Evolutionary conservation across 805 yeast genomes (phyloP).

Genomic region (Saturnispora zaruensis): DNA sequence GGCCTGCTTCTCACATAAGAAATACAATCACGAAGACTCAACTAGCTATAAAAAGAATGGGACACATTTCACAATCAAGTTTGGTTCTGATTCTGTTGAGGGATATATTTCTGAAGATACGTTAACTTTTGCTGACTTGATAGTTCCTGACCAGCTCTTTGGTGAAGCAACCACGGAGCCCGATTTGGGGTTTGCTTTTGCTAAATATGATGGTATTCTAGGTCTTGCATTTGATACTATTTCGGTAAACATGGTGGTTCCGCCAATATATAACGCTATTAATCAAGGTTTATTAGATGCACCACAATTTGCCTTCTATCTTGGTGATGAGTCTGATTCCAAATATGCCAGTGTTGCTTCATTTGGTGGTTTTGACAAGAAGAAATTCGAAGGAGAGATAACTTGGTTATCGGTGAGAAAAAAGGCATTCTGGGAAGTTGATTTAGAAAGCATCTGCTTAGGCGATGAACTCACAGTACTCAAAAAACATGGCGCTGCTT

Average conservation of each 20-base stretch:
- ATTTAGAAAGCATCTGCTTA: conserved; percentile 79
- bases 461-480: conserved; percentile 89
- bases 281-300: conserved; percentile 72
- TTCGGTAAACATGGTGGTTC: conserved; percentile 80
- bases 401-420: conserved; percentile 97
- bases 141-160: conserved; percentile 81
- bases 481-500: conserved; percentile 85
- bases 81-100: conserved; percentile 91
- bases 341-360: conserved; percentile 85
- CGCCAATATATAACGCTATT: conserved; percentile 89
- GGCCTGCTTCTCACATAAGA: conserved; percentile 90
- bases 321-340: conserved; percentile 68
- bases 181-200: conserved; percentile 96
- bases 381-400: conserved; percentile 71
- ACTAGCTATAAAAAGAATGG: conserved; percentile 83
- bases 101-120: conserved; percentile 89
- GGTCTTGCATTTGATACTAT: conserved; percentile 93
- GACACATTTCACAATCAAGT: conserved; percentile 71
- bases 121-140: conserved; percentile 72
- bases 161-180: conserved; percentile 98
- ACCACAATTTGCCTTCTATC: conserved; percentile 80
- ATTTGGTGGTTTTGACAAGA: conserved; percentile 85
- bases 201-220: conserved; percentile 95
- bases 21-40: conserved; percentile 80
- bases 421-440: conserved; percentile 99